A percentile compares a stretch with the other conserved stretches of the same genome.
phyloP scores from a whole-genome alignment of 2,329 filamentous ascomycete genomes.

The Diaporthe caulivora region DNA sequence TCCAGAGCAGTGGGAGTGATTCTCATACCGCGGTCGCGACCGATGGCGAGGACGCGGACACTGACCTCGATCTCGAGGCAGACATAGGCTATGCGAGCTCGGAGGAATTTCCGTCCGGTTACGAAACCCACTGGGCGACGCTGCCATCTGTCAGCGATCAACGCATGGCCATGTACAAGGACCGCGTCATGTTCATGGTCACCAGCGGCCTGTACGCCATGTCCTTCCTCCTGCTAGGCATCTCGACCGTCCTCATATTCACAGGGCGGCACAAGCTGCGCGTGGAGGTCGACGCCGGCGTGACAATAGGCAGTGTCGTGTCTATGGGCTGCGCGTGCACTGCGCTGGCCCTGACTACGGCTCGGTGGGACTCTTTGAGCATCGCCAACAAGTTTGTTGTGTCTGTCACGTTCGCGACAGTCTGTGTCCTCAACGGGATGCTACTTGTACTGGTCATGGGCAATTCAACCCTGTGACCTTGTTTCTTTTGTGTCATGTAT shows the following conservation, averaged over 20 bases:
- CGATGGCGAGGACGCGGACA: slow-evolving; percentile 57
- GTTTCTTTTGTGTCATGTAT: slow-evolving; percentile 9
- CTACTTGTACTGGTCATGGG: slow-evolving; percentile 65
- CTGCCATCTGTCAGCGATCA: slow-evolving; percentile 66
- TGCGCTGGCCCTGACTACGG: slow-evolving; percentile 70
- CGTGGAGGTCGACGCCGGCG: slow-evolving; percentile 80
- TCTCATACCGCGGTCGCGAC: slow-evolving; percentile 50
- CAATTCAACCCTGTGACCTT: slow-evolving; percentile 46
- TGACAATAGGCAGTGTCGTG: slow-evolving; percentile 76
- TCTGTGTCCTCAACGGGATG: slow-evolving; percentile 64
- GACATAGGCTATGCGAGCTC: slow-evolving; percentile 60
- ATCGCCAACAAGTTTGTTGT: slow-evolving; percentile 59
- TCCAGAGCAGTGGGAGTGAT: slow-evolving; percentile 44
- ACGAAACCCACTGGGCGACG: slow-evolving; percentile 65
- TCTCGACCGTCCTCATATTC: slow-evolving; percentile 74
- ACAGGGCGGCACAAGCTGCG: slow-evolving; percentile 77
- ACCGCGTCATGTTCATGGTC: slow-evolving; percentile 66
- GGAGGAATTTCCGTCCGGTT: slow-evolving; percentile 64
- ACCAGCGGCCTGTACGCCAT: slow-evolving; percentile 68
- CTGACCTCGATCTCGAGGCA: slow-evolving; percentile 41
- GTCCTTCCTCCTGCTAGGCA: slow-evolving; percentile 72
- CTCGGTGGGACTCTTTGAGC: slow-evolving; percentile 60
- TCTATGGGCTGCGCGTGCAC: slow-evolving; percentile 74
- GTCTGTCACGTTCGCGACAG: slow-evolving; percentile 56
- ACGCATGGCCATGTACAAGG: slow-evolving; percentile 62